These are phyloP conservation scores for Paraconiothyrium brasiliense DNA, from an alignment of 2,329 filamentous ascomycete genomes.

Conservation along the genomic window DNA sequence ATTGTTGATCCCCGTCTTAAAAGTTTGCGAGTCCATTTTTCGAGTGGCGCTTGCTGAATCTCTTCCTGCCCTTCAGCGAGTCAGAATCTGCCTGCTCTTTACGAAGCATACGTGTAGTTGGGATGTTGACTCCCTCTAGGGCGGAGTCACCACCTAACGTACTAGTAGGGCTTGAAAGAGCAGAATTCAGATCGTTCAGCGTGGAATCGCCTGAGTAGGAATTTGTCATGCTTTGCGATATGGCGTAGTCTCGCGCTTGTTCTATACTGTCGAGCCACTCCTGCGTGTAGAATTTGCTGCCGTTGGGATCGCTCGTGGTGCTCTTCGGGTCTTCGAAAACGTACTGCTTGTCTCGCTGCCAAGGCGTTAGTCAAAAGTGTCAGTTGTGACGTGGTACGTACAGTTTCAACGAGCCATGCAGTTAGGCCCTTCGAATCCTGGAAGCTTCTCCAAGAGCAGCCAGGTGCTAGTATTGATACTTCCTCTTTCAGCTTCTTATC, in stretches of 20 bases:
- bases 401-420: constrained; percentile 91
- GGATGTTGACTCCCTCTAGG: constrained; percentile 58
- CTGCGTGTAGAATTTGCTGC: constrained; percentile 74
- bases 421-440: constrained; percentile 87
- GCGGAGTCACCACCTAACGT: constrained; percentile 69
- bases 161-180: constrained; percentile 78
- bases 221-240: constrained; percentile 74
- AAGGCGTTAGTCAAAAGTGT: constrained; percentile 14
- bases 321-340: constrained; percentile 93
- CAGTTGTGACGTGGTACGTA: constrained; percentile 62
- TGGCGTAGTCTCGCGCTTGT: constrained; percentile 82
- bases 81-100: constrained; percentile 61
- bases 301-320: constrained; percentile 69
- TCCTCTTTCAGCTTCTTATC: constrained; percentile 96
- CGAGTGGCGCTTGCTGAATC: constrained; percentile 91
- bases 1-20: constrained; percentile 52
- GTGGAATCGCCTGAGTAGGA: constrained; percentile 68
- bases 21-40: constrained; percentile 95
- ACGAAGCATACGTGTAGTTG: constrained; percentile 60
- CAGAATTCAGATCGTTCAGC: constrained; percentile 57
- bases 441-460: constrained; percentile 80
- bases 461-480: constrained; percentile 80
- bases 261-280: constrained; percentile 95
- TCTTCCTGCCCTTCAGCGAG: constrained; percentile 67
- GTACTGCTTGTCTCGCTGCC: constrained; percentile 85